Conservation (phyloP, 768 basidiomycete species). For the Auriscalpium microsporum region DNA sequence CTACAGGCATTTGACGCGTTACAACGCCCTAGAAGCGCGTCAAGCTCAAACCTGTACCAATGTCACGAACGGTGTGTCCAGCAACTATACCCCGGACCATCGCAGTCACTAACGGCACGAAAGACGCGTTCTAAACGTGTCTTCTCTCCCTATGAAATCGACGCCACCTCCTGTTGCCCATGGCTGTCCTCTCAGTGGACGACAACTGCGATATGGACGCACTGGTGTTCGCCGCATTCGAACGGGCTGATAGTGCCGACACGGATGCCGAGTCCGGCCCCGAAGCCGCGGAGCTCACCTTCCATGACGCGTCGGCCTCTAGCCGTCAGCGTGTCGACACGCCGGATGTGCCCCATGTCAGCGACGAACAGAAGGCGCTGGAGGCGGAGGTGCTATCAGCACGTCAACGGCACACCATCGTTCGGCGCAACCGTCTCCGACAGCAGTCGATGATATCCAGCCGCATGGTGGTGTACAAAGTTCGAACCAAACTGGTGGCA, state of each 20-base stretch:
- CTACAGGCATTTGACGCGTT: too few species aligned
- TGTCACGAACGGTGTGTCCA: background rate
- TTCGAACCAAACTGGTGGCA: background rate
- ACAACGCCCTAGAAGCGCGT: too few species aligned
- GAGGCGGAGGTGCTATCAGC: background rate
- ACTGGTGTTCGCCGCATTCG: background rate
- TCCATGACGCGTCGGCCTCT: background rate
- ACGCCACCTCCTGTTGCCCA: background rate
- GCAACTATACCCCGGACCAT: background rate
- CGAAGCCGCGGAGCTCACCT: background rate
- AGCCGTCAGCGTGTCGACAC: background rate
- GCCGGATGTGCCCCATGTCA: background rate
- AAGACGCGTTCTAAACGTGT: background rate
- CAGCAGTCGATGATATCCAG: background rate
- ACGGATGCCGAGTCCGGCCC: background rate
- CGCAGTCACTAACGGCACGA: background rate
- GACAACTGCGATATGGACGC: background rate
- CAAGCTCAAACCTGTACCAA: background rate
- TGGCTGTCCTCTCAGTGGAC: background rate
- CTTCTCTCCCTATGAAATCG: background rate
- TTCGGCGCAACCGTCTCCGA: background rate
- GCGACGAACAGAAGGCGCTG: background rate
- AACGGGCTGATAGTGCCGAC: background rate
- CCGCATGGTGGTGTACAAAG: background rate
- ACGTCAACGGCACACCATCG: background rate